Base-by-base conservation (phyloP, 169 alveolate genomes). In the Amoebophrya sp. region DNA sequence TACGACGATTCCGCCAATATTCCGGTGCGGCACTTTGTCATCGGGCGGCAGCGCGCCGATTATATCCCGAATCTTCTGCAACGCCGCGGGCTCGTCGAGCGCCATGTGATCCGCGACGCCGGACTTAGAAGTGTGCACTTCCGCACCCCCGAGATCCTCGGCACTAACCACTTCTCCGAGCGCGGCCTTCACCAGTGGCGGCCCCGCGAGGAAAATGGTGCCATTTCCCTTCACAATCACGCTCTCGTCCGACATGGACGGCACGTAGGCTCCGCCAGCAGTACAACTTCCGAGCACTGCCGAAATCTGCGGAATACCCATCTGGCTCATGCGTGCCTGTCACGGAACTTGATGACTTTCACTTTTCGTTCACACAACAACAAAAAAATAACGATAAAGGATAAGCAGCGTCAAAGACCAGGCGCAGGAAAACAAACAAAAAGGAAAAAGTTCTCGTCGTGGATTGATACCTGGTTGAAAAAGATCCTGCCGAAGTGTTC, bases 211-310 rank as follows among this genome's bases (percentile, higher is more conserved):
- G 92, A 95, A 96, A 77, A 97, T 96, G 39, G 97, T 96, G 0
- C 98, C 98, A 39, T 96, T 95, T 47, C 94, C 93, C 88, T 93
- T 93, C 35, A 96, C 97, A 83, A 96, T 95, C 0, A 96, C 94
- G 90, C 93, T 94, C 92, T 95, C 97, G 92, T 95, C 97, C 77
- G 95, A 77, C 97, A 95, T 94, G 33, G 96, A 97, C 38, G 98
- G 98, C 33, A 97, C 97, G 54, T 97, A 97, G 38, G 98, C 98
- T 40, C 98, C 98, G 32, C 97, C 98, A 3, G 97, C 98, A 32
- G 98, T 96, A 93, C 98, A 97, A 38, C 95, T 92, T 54, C 98
- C 98, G 39, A 96, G 90, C 55, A 97, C 98, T n/a, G 96, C 95
- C 18, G 97, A 91, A 55, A 91, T 32, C 92, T 90, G 92, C 38